Percentiles rank a stretch among this genome's conserved stretches.
These are phyloP conservation scores for Nymphaea thermarum DNA, from an alignment of 164 flowering plant genomes.

Conservation along the genomic window DNA sequence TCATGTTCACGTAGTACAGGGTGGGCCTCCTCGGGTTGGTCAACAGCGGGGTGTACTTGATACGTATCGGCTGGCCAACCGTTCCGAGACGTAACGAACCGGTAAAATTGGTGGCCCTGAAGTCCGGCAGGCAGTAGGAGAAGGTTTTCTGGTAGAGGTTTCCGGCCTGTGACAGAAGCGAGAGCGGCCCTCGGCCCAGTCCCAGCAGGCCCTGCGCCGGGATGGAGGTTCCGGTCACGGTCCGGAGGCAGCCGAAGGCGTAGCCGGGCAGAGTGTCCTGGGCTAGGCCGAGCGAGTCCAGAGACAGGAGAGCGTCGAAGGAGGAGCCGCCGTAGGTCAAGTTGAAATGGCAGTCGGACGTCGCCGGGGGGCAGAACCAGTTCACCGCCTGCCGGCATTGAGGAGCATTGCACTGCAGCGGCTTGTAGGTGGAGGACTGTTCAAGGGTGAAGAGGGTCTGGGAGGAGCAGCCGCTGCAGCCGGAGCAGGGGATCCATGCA, in stretches of 20 bases:
- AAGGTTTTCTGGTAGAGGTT: conserved; percentile 64
- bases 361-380: conserved; percentile 32
- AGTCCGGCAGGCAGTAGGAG: conserved; percentile 91
- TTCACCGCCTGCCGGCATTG: conserved; percentile 63
- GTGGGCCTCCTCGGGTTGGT: conserved; percentile 73
- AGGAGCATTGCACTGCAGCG: conserved; percentile 37
- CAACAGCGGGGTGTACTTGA: conserved; percentile 66
- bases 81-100: conserved; percentile 79
- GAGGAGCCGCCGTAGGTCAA: conserved; percentile 66
- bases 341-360: conserved; percentile 49
- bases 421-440: conserved; percentile 46
- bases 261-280: conserved; percentile 42
- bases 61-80: conserved; percentile 52
- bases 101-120: conserved; percentile 52
- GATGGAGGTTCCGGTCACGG: conserved; percentile 45
- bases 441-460: conserved; percentile 22
- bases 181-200: conserved; percentile 81
- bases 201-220: conserved; percentile 86
- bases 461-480: conserved; percentile 72
- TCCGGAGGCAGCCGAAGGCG: conserved; percentile 66
- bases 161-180: conserved; percentile 56
- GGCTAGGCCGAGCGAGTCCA: conserved; percentile 57
- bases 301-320: conserved; percentile 45
- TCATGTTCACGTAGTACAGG: conserved; percentile 65
- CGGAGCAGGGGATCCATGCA: conserved; percentile 83